A percentile compares a stretch with the other conserved stretches of the same genome.
phyloP scores from a whole-genome alignment of 179 eudicot genomes.

The Beta lomatogona region DNA sequence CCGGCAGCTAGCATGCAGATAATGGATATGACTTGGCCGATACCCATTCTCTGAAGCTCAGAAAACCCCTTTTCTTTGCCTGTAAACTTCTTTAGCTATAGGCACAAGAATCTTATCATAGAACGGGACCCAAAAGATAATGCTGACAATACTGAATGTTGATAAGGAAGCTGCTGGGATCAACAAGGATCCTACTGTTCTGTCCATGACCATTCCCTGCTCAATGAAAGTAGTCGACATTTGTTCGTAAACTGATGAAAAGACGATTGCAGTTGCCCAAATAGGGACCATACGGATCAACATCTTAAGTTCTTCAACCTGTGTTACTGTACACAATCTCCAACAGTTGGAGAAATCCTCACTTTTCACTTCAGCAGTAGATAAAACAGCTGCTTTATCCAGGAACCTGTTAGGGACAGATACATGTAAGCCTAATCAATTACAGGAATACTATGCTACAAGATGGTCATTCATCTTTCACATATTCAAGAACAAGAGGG shows the following conservation, averaged over 20 bases:
- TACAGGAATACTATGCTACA: not conserved
- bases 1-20: slow-evolving; percentile 35
- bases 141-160: slow-evolving; percentile 24
- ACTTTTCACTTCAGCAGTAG: not conserved
- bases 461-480: not conserved
- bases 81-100: slow-evolving; percentile 23
- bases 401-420: slow-evolving; percentile 22
- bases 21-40: slow-evolving; percentile 33
- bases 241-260: slow-evolving; percentile 28
- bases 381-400: slow-evolving; percentile 38
- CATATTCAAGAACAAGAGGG: not conserved
- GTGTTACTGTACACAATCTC: slow-evolving; percentile 42
- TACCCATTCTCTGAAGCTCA: slow-evolving; percentile 36
- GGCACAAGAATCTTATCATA: slow-evolving; percentile 35
- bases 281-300: slow-evolving; percentile 39
- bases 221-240: slow-evolving; percentile 36
- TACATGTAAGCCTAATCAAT: not conserved
- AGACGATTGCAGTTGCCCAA: slow-evolving; percentile 34
- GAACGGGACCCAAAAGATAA: slow-evolving; percentile 24
- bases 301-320: slow-evolving; percentile 42
- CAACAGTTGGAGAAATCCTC: slow-evolving; percentile 28
- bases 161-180: slow-evolving; percentile 40
- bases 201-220: slow-evolving; percentile 38
- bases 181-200: slow-evolving; percentile 25
- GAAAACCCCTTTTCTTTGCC: slow-evolving; percentile 32